A percentile compares a stretch with the other conserved stretches of the same genome.
These are phyloP conservation scores for Creolimax fragrantissima DNA, from an alignment of 78 protist species.

Conservation along the genomic window DNA sequence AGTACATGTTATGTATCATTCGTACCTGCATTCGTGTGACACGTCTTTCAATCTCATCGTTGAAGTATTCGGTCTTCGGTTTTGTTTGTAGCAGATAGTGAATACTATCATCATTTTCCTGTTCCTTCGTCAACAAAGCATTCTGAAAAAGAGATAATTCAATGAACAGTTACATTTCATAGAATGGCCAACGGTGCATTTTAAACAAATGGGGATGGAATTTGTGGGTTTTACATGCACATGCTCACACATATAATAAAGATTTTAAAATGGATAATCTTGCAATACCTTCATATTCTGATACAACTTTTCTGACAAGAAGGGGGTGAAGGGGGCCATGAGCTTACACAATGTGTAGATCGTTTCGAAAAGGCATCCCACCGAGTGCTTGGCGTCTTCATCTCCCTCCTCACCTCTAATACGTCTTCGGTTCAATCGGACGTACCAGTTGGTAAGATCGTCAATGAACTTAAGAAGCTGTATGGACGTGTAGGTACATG, in stretches of 20 bases:
- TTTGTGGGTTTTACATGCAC: no score
- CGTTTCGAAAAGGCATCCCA: slow-evolving; percentile 71
- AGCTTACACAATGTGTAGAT: slow-evolving; percentile 56
- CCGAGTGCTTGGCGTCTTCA: slow-evolving; percentile 49
- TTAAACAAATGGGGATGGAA: no score
- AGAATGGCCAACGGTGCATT: no score
- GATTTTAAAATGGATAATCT: neutral
- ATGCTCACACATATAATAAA: neutral
- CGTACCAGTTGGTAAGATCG: slow-evolving; percentile 94
- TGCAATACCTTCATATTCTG: slow-evolving; percentile 51
- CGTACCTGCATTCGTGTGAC: slow-evolving; percentile 40
- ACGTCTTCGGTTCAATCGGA: slow-evolving; percentile 75
- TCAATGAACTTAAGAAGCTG: slow-evolving; percentile 70
- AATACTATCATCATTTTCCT: slow-evolving; percentile 15
- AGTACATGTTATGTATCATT: no score
- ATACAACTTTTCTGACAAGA: slow-evolving; percentile 89
- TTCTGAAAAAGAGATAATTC: no score
- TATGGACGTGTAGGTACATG: no score
- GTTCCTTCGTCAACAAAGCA: neutral
- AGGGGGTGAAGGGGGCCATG: slow-evolving; percentile 99
- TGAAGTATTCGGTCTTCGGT: slow-evolving; percentile 30
- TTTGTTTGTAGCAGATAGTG: slow-evolving; percentile 73
- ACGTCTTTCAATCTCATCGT: slow-evolving; percentile 47
- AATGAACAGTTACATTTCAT: no score
- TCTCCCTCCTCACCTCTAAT: slow-evolving; percentile 52